A percentile compares a stretch with the other conserved stretches of the same genome.
phyloP scores from a whole-genome alignment of 1,284 basidiomycete genomes.

The Grifola frondosa region DNA sequence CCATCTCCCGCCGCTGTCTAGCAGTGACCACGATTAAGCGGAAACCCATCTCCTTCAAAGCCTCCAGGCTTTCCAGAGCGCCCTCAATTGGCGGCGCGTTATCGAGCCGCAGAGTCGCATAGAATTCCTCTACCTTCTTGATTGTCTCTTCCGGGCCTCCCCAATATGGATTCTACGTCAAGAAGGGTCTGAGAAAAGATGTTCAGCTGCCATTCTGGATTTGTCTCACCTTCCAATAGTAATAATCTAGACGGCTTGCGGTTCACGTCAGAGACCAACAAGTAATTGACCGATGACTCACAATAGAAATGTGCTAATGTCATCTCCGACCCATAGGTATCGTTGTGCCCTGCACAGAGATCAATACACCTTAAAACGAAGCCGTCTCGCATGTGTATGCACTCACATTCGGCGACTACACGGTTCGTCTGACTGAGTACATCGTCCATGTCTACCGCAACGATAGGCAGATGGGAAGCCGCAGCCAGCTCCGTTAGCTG shows the following conservation, averaged over 20 bases:
- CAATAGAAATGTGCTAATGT: constrained; percentile 63
- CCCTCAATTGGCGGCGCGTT: constrained; percentile 59
- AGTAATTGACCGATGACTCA: constrained; percentile 32
- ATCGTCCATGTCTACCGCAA: constrained; percentile 79
- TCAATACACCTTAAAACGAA: not conserved
- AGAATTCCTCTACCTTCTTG: constrained; percentile 61
- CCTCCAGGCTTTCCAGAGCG: constrained; percentile 58
- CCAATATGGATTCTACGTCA: constrained; percentile 48
- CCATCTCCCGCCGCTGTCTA: constrained; percentile 54
- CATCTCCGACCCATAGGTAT: constrained; percentile 54
- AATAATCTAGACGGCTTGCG: constrained; percentile 41
- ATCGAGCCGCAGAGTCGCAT: constrained; percentile 51
- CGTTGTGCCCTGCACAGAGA: constrained; percentile 69
- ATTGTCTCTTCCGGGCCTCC: constrained; percentile 63
- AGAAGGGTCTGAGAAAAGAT: not conserved
- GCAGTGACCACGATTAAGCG: constrained; percentile 76
- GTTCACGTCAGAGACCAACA: not conserved
- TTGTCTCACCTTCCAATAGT: constrained; percentile 63
- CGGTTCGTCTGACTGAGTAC: constrained; percentile 72
- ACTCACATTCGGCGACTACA: constrained; percentile 61
- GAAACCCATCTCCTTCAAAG: constrained; percentile 64
- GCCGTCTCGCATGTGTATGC: not conserved
- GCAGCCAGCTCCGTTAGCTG: constrained; percentile 15
- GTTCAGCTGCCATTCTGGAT: not conserved
- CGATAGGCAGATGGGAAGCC: constrained; percentile 51